A percentile compares a stretch with the other conserved stretches of the same genome.
Conservation (phyloP, 1,139 yeast genomes). For the Yamadazyma triangularis region DNA sequence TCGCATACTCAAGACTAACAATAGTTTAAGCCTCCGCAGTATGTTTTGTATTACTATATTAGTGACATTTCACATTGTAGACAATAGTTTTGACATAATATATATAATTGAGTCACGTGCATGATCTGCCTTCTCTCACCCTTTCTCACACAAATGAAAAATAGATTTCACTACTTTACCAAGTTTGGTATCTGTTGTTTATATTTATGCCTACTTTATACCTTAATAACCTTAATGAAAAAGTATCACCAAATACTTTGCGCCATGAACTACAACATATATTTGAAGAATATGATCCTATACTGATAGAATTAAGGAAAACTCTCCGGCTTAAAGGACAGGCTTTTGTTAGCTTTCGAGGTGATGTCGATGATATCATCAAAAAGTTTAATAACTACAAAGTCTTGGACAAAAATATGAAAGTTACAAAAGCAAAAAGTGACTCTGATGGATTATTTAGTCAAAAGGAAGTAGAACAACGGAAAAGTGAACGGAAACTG, state of each 20-base stretch:
- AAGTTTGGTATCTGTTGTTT: too few relatives aligned
- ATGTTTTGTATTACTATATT: too few relatives aligned
- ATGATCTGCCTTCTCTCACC: too few relatives aligned
- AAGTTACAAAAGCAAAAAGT: slow-evolving; percentile 8
- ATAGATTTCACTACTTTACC: too few relatives aligned
- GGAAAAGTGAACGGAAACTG: slow-evolving; percentile 15
- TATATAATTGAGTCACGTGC: too few relatives aligned
- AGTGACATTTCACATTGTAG: too few relatives aligned
- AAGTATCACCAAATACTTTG: slow-evolving; percentile 50
- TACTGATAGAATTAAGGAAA: slow-evolving; percentile 55
- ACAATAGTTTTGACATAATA: too few relatives aligned
- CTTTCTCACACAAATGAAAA: too few relatives aligned
- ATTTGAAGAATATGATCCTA: slow-evolving; percentile 45
- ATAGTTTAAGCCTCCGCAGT: too few relatives aligned
- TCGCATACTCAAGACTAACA: too few relatives aligned
- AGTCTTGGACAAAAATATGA: slow-evolving; percentile 9
- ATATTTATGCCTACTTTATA: slow-evolving; percentile 47
- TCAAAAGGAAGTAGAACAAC: slow-evolving; percentile 4
- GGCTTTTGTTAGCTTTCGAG: slow-evolving; percentile 68
- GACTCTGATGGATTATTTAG: slow-evolving; percentile 10
- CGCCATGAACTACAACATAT: slow-evolving; percentile 36
- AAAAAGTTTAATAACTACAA: slow-evolving; percentile 32
- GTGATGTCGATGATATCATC: slow-evolving; percentile 42
- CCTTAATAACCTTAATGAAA: slow-evolving; percentile 69
- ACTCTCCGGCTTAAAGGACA: slow-evolving; percentile 73